Percentiles rank a stretch among this genome's conserved stretches.
Evolutionary conservation across 768 basidiomycete genomes (phyloP).

Genomic region (Termitomyces sp.): DNA sequence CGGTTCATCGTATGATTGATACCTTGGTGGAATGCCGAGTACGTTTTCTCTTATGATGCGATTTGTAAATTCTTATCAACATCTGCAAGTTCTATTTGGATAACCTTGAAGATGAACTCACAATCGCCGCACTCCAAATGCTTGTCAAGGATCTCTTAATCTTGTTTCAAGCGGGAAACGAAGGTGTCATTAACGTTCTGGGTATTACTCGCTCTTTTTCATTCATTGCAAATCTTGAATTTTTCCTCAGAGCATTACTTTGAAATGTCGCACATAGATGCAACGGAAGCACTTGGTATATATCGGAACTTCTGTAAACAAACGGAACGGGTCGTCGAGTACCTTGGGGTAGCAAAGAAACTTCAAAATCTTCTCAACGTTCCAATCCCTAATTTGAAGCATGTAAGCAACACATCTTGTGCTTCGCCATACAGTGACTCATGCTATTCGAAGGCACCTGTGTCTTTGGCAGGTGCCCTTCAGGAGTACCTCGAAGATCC

Average conservation of each 20-base stretch:
- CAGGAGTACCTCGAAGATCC: constrained; percentile 97
- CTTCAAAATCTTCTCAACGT: constrained; percentile 91
- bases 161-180: constrained; percentile 93
- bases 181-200: constrained; percentile 81
- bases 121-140: constrained; percentile 84
- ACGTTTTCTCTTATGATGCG: constrained; percentile 25
- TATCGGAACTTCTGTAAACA: constrained; percentile 95
- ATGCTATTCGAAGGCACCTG: constrained; percentile 64
- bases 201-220: constrained; percentile 37
- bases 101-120: constrained; percentile 88
- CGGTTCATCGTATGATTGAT: constrained; percentile 88
- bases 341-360: constrained; percentile 86
- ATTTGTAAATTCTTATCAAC: neutral
- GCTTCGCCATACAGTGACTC: neutral
- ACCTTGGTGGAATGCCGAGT: constrained; percentile 83
- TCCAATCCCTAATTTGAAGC: constrained; percentile 89
- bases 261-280: constrained; percentile 96
- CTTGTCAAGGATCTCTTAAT: constrained; percentile 94
- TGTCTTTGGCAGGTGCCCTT: constrained; percentile 87
- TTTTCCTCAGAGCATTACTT: constrained; percentile 79
- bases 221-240: constrained; percentile 18
- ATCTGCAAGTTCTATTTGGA: constrained; percentile 81
- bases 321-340: constrained; percentile 90
- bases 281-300: constrained; percentile 72
- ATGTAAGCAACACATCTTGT: constrained; percentile 40